Percentiles rank a stretch among this genome's conserved stretches.
phyloP scores from a whole-genome alignment of 345 rosid species.

The Syzygium grande region DNA sequence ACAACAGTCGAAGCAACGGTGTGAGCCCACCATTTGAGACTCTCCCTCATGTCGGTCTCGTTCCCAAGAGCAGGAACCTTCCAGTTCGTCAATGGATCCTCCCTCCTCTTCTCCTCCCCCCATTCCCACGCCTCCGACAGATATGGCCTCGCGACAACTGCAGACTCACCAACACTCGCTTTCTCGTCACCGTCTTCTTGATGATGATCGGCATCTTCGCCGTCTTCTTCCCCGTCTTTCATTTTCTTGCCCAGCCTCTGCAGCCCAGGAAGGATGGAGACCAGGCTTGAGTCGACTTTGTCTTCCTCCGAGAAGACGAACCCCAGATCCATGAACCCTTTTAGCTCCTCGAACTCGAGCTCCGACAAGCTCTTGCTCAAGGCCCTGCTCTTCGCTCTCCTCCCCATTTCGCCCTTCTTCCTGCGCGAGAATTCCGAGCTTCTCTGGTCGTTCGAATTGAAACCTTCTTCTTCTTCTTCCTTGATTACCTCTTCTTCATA shows the following conservation, averaged over 20 bases:
- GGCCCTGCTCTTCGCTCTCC: slow-evolving; percentile 16
- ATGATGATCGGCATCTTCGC: neutral
- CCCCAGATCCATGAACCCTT: slow-evolving; percentile 88
- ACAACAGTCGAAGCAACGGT: slow-evolving; percentile 62
- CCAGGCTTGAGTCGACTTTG: slow-evolving; percentile 46
- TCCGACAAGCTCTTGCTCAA: slow-evolving; percentile 52
- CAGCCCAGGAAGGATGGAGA: slow-evolving; percentile 64
- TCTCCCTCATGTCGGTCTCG: slow-evolving; percentile 55
- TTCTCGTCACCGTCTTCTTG: neutral
- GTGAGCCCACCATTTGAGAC: slow-evolving; percentile 70
- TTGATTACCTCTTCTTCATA: slow-evolving; percentile 7
- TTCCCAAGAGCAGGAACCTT: slow-evolving; percentile 38
- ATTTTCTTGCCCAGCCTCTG: slow-evolving; percentile 40
- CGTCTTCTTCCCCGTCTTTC: neutral
- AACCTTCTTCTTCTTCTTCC: neutral
- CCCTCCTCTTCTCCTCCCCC: slow-evolving; percentile 11
- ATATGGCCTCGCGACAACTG: slow-evolving; percentile 51
- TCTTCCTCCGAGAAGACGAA: slow-evolving; percentile 79
- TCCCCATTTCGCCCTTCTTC: neutral
- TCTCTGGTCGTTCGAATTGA: neutral
- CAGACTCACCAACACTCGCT: neutral
- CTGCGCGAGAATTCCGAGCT: neutral
- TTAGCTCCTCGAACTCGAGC: slow-evolving; percentile 68
- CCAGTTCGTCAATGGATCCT: slow-evolving; percentile 45
- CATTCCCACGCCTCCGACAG: slow-evolving; percentile 84